Evolutionary conservation across 2,329 filamentous ascomycete genomes (phyloP).

Genomic region (Pseudovirgaria hyperparasitica): DNA sequence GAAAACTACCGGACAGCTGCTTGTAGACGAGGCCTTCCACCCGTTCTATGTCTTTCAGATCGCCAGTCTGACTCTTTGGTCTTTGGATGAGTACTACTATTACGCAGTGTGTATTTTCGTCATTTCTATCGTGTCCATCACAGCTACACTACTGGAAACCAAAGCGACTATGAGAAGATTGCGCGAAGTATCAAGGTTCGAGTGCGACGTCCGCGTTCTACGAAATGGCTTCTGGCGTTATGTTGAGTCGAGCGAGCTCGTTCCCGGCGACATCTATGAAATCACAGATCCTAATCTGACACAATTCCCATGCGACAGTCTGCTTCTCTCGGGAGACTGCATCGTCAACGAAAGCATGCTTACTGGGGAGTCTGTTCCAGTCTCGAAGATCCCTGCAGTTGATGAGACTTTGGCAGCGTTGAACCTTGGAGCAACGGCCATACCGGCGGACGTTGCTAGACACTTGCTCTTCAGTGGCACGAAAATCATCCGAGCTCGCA

Average conservation of each 20-base stretch:
- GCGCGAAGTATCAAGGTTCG: slow-evolving; percentile 83
- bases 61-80: slow-evolving; percentile 88
- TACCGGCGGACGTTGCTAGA: slow-evolving; percentile 70
- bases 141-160: slow-evolving; percentile 80
- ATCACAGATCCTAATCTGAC: slow-evolving; percentile 82
- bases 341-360: slow-evolving; percentile 99
- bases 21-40: slow-evolving; percentile 92
- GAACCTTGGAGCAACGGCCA: slow-evolving; percentile 66
- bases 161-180: slow-evolving; percentile 83
- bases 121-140: slow-evolving; percentile 88
- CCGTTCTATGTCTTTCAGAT: slow-evolving; percentile 98
- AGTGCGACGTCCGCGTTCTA: slow-evolving; percentile 88
- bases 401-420: slow-evolving; percentile 67
- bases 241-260: slow-evolving; percentile 73
- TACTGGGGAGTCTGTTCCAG: slow-evolving; percentile 90
- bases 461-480: slow-evolving; percentile 93
- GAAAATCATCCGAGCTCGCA: slow-evolving; percentile 80
- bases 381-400: slow-evolving; percentile 78
- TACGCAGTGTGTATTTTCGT: slow-evolving; percentile 91
- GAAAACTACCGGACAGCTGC: slow-evolving; percentile 68
- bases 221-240: slow-evolving; percentile 93
- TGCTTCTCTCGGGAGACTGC: slow-evolving; percentile 84
- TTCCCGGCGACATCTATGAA: slow-evolving; percentile 94
- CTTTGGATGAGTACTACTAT: slow-evolving; percentile 92
- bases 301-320: slow-evolving; percentile 83